Conservation (phyloP, 164 flowering plant genomes). For the Saururus chinensis region DNA sequence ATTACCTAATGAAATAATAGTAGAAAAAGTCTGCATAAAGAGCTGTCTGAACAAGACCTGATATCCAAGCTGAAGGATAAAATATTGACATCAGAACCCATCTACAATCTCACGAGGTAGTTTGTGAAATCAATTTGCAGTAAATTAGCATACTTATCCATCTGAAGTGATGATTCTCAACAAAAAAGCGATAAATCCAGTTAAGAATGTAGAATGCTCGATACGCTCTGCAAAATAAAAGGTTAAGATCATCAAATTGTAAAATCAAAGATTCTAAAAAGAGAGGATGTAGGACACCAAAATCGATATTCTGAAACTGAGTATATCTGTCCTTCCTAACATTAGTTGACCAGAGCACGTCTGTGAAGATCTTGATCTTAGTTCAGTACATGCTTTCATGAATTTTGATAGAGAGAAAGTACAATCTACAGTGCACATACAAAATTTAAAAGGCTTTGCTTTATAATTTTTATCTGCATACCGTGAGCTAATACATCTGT, state of each 20-base stretch:
- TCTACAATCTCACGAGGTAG: neutral
- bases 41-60: constrained; percentile 74
- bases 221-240: constrained; percentile 55
- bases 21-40: constrained; percentile 79
- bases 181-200: constrained; percentile 82
- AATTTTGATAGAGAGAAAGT: too few species aligned
- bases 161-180: constrained; percentile 46
- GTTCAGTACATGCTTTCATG: too few species aligned
- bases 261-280: neutral
- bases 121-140: neutral
- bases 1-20: constrained; percentile 60
- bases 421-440: too few species aligned
- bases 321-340: neutral
- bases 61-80: constrained; percentile 41
- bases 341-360: neutral
- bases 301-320: neutral
- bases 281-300: too few species aligned
- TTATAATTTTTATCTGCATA: too few species aligned
- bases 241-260: neutral
- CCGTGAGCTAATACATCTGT: too few species aligned
- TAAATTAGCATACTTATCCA: constrained; percentile 57
- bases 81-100: neutral
- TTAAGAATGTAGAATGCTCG: constrained; percentile 74
- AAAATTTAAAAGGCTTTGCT: too few species aligned
- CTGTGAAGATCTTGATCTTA: neutral